Evolutionary conservation across 345 rosid species (phyloP), one percentile per base, ranked within the genome.

Genomic region (Murraya koenigii): DNA sequence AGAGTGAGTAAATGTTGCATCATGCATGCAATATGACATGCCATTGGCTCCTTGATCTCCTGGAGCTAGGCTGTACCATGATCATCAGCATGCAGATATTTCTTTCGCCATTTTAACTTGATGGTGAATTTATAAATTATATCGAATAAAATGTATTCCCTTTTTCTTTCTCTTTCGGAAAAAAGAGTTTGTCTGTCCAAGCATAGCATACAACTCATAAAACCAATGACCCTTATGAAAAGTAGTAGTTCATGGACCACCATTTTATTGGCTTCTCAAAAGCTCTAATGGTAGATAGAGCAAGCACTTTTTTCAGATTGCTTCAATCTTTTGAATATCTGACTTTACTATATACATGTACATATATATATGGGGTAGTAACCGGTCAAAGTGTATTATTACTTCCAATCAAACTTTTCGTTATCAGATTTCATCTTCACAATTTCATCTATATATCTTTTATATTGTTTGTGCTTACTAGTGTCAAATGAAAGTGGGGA

Each of bases 201-300:
- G 85, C 80, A 79, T 82, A 60, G 77, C 77, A 30, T 47, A 82
- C 84, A 85, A 74, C 81, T 69, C 81, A 82, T 54, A 75, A 83
- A 22, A 75, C 72, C 77, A 75, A 77, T 47, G 76, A 76, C 72
- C 80, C 36, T 74, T 75, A 66, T 80, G 78, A 78, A 86, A 87
- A 52, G 56, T 52, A 84, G 84, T 75, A 56, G 74, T 55, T 75
- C 20, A 22, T 75, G 93, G 90, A 85, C 90, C 90, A 86, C 89
- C 81, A 71, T 79, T 79, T 54, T 64, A 61, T 67, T 72, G 61
- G 74, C 77, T 64, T 35, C 75, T 71, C 15, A 38, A 78, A 81
- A 80, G 80, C 86, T 77, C 60, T 75, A 66, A 81, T 72, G 67
- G 58, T 63, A 54, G 65, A 75, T 63, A 54, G 65, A 75, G 25